Evolutionary conservation across 495 filamentous ascomycete species (phyloP), one percentile per base, ranked within the genome.

Genomic region (Penicillium cosmopolitanum): DNA sequence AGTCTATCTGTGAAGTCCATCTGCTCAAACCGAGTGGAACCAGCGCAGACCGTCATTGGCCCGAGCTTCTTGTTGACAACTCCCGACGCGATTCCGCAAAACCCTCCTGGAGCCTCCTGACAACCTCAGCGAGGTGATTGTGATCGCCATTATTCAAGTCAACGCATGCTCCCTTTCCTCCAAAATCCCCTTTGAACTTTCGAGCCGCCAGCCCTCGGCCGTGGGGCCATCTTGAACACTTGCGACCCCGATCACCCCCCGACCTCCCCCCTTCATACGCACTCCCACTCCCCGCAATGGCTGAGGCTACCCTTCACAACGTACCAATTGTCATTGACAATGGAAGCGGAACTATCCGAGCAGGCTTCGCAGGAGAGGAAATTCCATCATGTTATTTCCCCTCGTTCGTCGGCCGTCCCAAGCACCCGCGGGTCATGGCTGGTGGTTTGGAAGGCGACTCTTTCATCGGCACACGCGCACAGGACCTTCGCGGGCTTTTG

Each of bases 291-390:
- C 71, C 71, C 83, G 71, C 68, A 73, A 92, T 93, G 89, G 81
- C 86, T 51, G 92, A 96, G 74, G 76, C 77, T 52, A 89, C 87
- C 60, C 87, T 96, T 53, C 93, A 94, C 80, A 98, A 98, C 78
- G 93, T 92, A 62, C 93, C 95, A 51, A 96, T 99, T 67, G 96
- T 99, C 66, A 89, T 99, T 65, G 96, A 98, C 86, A 99, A 98
- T 80, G 96, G 95, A 73, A 96, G 91, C 58, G 95, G 96, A 43
- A 99, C 95, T 2, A 98, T 99, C 66, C 86, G 96, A 69, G 95
- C 95, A 50, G 95, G 95, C 12, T 99, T 98, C 66, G 95, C 96
- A 18, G 95, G 96, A 53, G 92, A 97, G 65, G 96, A 98, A 64
- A 80, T 93, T 35, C 95, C 95, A 2, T 97, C 96, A 80, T 96